phyloP scores from a whole-genome alignment of 2,329 filamentous ascomycete genomes.

The Chaetomium strumarium region DNA sequence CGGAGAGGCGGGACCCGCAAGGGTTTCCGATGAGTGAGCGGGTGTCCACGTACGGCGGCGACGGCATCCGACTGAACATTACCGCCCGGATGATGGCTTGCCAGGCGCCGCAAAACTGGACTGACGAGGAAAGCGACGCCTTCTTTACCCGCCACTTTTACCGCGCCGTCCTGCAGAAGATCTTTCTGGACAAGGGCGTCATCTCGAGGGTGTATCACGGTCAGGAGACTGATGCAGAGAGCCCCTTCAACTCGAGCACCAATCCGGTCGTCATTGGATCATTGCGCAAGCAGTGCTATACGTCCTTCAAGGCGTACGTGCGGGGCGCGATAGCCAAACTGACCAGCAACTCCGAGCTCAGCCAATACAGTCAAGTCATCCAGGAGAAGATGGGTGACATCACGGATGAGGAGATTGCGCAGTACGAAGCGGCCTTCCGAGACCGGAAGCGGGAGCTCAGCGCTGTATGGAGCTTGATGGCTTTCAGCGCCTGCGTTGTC shows the following conservation, averaged over 20 bases:
- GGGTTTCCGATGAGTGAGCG: slow-evolving; percentile 88
- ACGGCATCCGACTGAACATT: slow-evolving; percentile 81
- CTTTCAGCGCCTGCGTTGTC: slow-evolving; percentile 82
- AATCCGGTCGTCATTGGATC: slow-evolving; percentile 83
- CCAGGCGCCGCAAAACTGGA: slow-evolving; percentile 93
- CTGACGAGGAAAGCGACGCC: slow-evolving; percentile 65
- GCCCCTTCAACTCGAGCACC: slow-evolving; percentile 43
- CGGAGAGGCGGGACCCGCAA: slow-evolving; percentile 72
- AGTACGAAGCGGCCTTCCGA: slow-evolving; percentile 61
- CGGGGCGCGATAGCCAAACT: slow-evolving; percentile 76
- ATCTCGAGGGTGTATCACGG: slow-evolving; percentile 54
- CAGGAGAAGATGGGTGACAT: slow-evolving; percentile 59
- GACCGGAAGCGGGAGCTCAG: slow-evolving; percentile 73
- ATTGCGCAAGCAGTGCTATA: slow-evolving; percentile 73
- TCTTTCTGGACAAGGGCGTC: slow-evolving; percentile 82
- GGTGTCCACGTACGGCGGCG: slow-evolving; percentile 51
- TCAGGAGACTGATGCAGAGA: slow-evolving; percentile 21
- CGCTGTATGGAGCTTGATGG: slow-evolving; percentile 91
- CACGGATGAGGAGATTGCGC: slow-evolving; percentile 67
- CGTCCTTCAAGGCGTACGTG: slow-evolving; percentile 69
- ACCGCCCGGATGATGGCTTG: slow-evolving; percentile 98
- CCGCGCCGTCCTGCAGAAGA: slow-evolving; percentile 80
- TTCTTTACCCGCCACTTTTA: slow-evolving; percentile 96
- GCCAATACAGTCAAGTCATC: slow-evolving; percentile 55
- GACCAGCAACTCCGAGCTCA: slow-evolving; percentile 49